A percentile compares a stretch with the other conserved stretches of the same genome.
phyloP scores from a whole-genome alignment of 2,329 filamentous ascomycete genomes.

The Neopestalotiopsis sp. region DNA sequence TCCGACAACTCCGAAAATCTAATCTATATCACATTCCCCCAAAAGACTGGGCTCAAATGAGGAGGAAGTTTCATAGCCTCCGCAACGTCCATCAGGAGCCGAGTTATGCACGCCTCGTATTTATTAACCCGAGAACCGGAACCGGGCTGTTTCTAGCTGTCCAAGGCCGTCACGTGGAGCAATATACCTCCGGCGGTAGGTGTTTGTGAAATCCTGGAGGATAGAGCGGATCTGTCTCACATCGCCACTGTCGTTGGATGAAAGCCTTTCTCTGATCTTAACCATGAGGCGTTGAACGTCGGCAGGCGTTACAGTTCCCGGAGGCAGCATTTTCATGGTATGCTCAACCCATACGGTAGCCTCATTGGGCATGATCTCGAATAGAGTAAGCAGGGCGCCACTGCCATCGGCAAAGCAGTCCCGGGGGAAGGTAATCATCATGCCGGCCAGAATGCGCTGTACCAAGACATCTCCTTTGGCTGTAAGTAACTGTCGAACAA shows the following conservation, averaged over 20 bases:
- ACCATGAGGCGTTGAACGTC: slow-evolving; percentile 83
- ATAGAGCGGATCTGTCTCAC: slow-evolving; percentile 81
- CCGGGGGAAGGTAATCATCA: slow-evolving; percentile 98
- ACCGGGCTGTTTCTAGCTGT: slow-evolving; percentile 82
- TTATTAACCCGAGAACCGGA: slow-evolving; percentile 72
- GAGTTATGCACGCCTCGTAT: neutral
- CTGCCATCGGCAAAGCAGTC: slow-evolving; percentile 96
- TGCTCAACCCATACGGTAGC: slow-evolving; percentile 82
- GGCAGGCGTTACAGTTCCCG: slow-evolving; percentile 77
- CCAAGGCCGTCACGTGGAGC: slow-evolving; percentile 93
- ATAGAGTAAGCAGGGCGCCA: slow-evolving; percentile 86
- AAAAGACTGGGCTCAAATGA: neutral
- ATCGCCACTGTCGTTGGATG: slow-evolving; percentile 63
- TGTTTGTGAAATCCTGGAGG: slow-evolving; percentile 96
- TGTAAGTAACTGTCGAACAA: slow-evolving; percentile 74
- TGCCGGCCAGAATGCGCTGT: slow-evolving; percentile 90
- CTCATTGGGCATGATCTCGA: slow-evolving; percentile 82
- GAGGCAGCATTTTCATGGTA: slow-evolving; percentile 83
- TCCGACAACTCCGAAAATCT: neutral
- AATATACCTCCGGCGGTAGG: slow-evolving; percentile 90
- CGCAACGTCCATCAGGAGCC: neutral
- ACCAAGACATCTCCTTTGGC: slow-evolving; percentile 78
- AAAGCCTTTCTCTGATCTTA: slow-evolving; percentile 81
- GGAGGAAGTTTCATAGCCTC: neutral
- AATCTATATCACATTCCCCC: neutral